Evolutionary conservation across 2,329 filamentous ascomycete genomes (phyloP), one percentile per base, ranked within the genome.

Genomic region (Alternaria viburni): DNA sequence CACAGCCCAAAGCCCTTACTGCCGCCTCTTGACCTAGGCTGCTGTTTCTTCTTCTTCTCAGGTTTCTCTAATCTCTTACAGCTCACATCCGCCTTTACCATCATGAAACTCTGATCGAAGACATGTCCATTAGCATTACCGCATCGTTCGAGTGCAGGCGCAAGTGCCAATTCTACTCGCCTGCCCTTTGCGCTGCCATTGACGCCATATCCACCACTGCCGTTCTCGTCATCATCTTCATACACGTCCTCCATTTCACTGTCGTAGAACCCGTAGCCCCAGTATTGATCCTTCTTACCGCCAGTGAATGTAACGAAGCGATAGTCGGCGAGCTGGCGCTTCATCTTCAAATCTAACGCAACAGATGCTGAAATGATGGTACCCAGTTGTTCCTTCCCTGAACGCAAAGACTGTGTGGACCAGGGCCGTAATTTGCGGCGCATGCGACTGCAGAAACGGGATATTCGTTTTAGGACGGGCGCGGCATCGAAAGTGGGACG

Each of bases 241-340:
- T 76, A 76, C 4, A 79, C 68, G 25, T 79, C 77, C 54, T 79
- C 77, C 78, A 80, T 80, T 44, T 79, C 77, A 28, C 74, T 77
- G 17, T 79, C 76, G 47, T 78, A 79, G 60, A 74, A 79, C 3
- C 68, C 70, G 45, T 78, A 80, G 19, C 78, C 77, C 69, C 72
- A 79, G 54, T 75, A 75, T 19, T 78, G 70, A 32, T 72, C 69
- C 6, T 73, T 68, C 52, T 69, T 74, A 1, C 77, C 75, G 13
- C 76, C 78, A 0, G 75, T 78, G 49, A 77, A 80, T 1, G 75
- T 79, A 2, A 79, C 76, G 44, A 80, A 79, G 30, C 78, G 74
- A 54, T 80, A 80, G 30, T 80, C 78, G 7, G 77, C 78, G 21
- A 69, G 67, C 50, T 80, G 76, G 11, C 73, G 67, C 65, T 79